phyloP scores from a whole-genome alignment of 2,329 filamentous ascomycete species.

The Bipolaris victoriae region DNA sequence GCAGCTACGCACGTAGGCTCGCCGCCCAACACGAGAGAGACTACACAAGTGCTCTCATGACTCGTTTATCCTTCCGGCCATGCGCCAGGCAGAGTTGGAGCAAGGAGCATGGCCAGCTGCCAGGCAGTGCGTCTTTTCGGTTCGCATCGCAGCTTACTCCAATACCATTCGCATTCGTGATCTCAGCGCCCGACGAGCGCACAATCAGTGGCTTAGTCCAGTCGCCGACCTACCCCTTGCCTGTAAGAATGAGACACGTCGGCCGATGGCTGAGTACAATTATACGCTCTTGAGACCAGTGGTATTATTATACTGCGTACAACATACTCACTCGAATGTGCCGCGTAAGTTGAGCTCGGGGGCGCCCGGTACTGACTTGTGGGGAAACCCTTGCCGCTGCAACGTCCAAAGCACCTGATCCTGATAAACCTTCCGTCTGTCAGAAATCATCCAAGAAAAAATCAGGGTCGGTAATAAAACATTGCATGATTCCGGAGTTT shows the following conservation, averaged over 20 bases:
- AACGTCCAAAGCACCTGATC: constrained; percentile 12
- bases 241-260: background rate
- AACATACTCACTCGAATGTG: constrained; percentile 2
- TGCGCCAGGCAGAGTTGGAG: background rate
- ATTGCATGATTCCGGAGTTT: background rate
- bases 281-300: background rate
- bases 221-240: background rate
- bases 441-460: background rate
- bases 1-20: background rate
- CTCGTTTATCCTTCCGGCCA: background rate
- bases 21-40: background rate
- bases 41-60: background rate
- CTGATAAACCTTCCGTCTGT: background rate
- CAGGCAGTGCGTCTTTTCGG: constrained; percentile 1
- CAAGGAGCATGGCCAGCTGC: background rate
- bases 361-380: background rate
- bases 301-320: background rate
- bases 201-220: background rate
- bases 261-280: background rate
- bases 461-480: constrained; percentile 13
- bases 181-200: background rate
- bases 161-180: background rate
- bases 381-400: constrained; percentile 6
- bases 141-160: constrained; percentile 3
- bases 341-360: constrained; percentile 6